phyloP scores from a whole-genome alignment of 2,329 filamentous ascomycete genomes.

The Aspergillus sp. region DNA sequence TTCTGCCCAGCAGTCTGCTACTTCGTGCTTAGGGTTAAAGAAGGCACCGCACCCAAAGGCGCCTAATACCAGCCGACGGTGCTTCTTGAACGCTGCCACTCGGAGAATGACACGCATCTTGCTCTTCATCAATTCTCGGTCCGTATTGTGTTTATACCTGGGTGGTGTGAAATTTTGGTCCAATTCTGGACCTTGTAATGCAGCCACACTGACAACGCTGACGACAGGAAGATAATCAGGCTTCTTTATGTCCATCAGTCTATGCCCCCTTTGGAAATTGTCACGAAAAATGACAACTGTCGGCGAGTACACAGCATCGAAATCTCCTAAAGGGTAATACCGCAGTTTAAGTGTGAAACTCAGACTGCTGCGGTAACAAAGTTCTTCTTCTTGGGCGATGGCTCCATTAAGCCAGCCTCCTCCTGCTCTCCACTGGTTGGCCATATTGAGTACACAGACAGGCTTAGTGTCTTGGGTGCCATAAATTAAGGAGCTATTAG shows the following conservation, averaged over 20 bases:
- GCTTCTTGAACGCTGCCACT: constrained; percentile 53
- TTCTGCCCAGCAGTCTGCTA: constrained; percentile 60
- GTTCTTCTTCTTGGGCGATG: constrained; percentile 63
- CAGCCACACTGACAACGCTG: constrained; percentile 59
- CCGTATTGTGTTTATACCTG: constrained; percentile 38
- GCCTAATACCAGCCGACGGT: constrained; percentile 60
- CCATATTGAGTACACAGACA: constrained; percentile 64
- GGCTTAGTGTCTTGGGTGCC: constrained; percentile 26
- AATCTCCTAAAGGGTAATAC: constrained; percentile 52
- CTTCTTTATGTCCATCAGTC: constrained; percentile 37
- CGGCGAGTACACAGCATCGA: constrained; percentile 56
- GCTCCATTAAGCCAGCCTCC: constrained; percentile 61
- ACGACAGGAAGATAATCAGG: constrained; percentile 46
- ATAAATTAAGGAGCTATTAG: constrained; percentile 14
- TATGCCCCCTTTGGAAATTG: constrained; percentile 43
- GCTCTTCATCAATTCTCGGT: constrained; percentile 53
- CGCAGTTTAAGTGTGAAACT: constrained; percentile 30
- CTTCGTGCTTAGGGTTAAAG: constrained; percentile 55
- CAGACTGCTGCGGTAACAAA: constrained; percentile 58
- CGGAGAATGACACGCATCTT: constrained; percentile 61
- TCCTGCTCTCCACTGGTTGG: constrained; percentile 53
- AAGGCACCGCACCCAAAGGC: constrained; percentile 68
- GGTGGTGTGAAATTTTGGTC: constrained; percentile 1
- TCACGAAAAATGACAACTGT: constrained; percentile 56
- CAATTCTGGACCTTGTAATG: constrained; percentile 42